Base-by-base conservation (phyloP, 257 asterid genomes). In the Gentiana dahurica region DNA sequence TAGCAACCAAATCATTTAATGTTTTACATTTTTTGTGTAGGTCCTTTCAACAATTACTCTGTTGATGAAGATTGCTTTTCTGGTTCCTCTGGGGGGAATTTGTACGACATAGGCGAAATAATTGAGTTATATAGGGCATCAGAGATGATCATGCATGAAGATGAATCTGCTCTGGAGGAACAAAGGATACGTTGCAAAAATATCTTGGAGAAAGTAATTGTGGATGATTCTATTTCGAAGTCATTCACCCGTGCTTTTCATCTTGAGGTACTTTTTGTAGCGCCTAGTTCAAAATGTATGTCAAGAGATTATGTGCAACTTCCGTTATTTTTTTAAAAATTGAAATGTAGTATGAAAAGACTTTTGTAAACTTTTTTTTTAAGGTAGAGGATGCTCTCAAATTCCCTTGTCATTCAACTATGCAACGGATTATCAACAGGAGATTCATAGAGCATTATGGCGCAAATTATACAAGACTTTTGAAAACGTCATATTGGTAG, bases 401-500 rank as follows among this genome's bases (percentile, higher is more conserved):
- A 39, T 65, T 74, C 72, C 95, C 98, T 49, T 82, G 73, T 56
- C 74, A 76, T 77, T 84, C 83, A 51, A 75, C 43, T 68, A 24
- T 90, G 61, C 85, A 82, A 55, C 73, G 95, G 70, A 53, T 87
- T 60, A 77, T 73, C 2, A 77, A 64, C 67, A 80, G 84, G 65
- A 73, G 79, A 67, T 74, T 65, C 56, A 80, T 90, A 54, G 91
- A 87, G 81, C 74, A 73, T 59, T 91, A 73, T 74, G 66, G 64
- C 49, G 49, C 65, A n/a, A 79, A 87, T 57, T 57, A 70, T 59
- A 71, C 77, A 50, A 87, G 89, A 74, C 57, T 84, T 68, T 56
- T 75, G 45, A 91, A 91, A 81, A 79, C 94, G 63, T 81, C 96
- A 49, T 81, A 73, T 60, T 36, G 91, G 98, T 90, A 79, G 60